Conservation (phyloP, 2,329 filamentous ascomycete genomes). For the Tolypocladium nubicola region DNA sequence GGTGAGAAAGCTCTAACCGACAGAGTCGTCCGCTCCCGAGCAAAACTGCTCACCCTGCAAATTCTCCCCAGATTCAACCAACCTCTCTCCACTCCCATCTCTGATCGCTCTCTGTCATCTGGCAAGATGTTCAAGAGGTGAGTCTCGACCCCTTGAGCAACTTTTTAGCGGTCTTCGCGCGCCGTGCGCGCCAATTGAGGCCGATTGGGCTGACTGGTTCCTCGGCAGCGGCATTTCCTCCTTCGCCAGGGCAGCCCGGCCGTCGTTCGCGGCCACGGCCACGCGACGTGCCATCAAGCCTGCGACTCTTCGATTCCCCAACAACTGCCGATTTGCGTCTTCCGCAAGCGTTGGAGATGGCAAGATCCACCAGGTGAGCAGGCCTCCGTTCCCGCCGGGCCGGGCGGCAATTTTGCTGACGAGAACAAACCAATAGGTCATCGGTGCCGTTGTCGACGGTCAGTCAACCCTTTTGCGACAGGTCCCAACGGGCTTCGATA, state of each 20-base stretch:
- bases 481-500: not conserved
- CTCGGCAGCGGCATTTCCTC: slow-evolving; percentile 54
- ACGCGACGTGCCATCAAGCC: slow-evolving; percentile 48
- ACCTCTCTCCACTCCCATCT: slow-evolving; percentile 49
- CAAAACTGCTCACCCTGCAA: slow-evolving; percentile 39
- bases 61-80: slow-evolving; percentile 38
- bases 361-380: slow-evolving; percentile 58
- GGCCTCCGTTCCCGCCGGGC: slow-evolving; percentile 1
- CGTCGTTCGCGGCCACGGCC: slow-evolving; percentile 46
- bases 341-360: slow-evolving; percentile 48
- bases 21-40: slow-evolving; percentile 30
- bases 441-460: slow-evolving; percentile 99
- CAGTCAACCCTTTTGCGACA: slow-evolving; percentile 30
- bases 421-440: slow-evolving; percentile 62
- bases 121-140: slow-evolving; percentile 78
- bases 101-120: slow-evolving; percentile 56
- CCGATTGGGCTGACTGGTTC: slow-evolving; percentile 34
- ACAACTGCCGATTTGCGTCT: slow-evolving; percentile 49
- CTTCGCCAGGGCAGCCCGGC: slow-evolving; percentile 51
- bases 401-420: slow-evolving; percentile 17
- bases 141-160: slow-evolving; percentile 28
- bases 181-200: slow-evolving; percentile 31
- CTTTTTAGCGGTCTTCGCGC: slow-evolving; percentile 14
- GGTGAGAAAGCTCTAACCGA: slow-evolving; percentile 32
- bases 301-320: slow-evolving; percentile 41